These are phyloP conservation scores for Hemisphaericaspora subhashii DNA, from an alignment of 1,139 yeast genomes.

Conservation along the genomic window DNA sequence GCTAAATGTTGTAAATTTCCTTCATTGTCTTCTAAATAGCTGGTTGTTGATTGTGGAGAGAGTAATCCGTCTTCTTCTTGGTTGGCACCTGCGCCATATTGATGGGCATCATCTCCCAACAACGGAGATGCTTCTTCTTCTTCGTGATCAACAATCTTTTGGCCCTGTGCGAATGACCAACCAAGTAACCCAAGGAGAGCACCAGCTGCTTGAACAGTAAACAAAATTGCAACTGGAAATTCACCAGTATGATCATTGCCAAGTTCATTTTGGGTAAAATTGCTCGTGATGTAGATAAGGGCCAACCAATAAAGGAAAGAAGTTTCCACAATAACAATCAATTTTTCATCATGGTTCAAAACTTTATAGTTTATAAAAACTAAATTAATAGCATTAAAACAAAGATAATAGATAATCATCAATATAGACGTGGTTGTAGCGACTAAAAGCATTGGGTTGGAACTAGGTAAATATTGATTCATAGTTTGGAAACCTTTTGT, in stretches of 20 bases:
- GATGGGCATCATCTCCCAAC: conserved; percentile 20
- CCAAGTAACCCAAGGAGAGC: conserved; percentile 56
- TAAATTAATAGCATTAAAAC: conserved; percentile 48
- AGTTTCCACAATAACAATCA: conserved; percentile 60
- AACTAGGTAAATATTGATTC: conserved; percentile 63
- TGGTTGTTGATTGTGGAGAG: conserved; percentile 6
- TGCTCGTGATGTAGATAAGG: conserved; percentile 45
- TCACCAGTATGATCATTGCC: conserved; percentile 62
- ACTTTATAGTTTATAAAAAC: conserved; percentile 50
- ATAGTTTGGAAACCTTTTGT: conserved; percentile 30
- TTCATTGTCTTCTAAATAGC: conserved; percentile 16
- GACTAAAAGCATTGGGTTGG: conserved; percentile 40
- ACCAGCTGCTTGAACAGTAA: conserved; percentile 50
- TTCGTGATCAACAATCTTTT: conserved; percentile 9
- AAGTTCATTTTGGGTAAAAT: conserved; percentile 40
- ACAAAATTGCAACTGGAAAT: conserved; percentile 52
- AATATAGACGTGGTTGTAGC: conserved; percentile 48
- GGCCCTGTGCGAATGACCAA: conserved; percentile 35
- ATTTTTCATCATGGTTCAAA: conserved; percentile 67
- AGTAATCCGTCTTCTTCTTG: conserved; percentile 3
- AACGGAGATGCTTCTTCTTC: conserved; percentile 35
- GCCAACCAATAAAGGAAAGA: conserved; percentile 57
- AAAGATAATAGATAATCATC: conserved; percentile 53
- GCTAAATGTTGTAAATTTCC: conserved; percentile 18
- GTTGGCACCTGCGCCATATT: conserved; percentile 11